Evolutionary conservation across 2,329 filamentous ascomycete species (phyloP), one percentile per base, ranked within the genome.

Genomic region (Colletotrichum tanaceti): DNA sequence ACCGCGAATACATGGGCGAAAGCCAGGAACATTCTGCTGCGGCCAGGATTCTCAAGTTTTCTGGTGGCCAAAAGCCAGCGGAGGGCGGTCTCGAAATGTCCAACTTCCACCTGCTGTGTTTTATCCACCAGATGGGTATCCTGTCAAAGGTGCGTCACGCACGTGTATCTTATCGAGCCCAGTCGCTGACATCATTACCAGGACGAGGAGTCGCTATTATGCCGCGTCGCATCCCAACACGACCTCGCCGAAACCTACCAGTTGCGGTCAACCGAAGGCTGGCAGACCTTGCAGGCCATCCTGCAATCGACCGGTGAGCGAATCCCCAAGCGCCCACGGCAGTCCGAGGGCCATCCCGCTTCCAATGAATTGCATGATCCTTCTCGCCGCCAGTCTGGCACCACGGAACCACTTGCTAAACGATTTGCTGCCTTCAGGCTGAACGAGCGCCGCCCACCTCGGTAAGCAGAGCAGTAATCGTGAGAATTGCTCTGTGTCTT

Each of bases 221-320:
- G 93, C 83, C 91, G 90, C 74, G 92, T 97, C 61, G 95, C 94
- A 28, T 91, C 90, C 50, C 88, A 89, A 69, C 92, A 95, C 77
- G 92, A 97, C 79, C 86, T 93, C 65, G 88, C 91, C 70, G 92
- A 97, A 74, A 91, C 90, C 70, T 90, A 93, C 77, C 91, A 96
- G 77, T 87, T 99, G 74, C 89, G 94, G 80, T 91, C 93, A 74
- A 94, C 92, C 74, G 87, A 91, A 77, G 96, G 96, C 76, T 99
- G 96, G 96, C 92, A 94, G 80, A 98, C 93, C 68, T 86, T 99
- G 77, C 87, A 95, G 82, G 91, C 92, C 80, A 97, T 99, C 79
- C 88, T 98, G 83, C 90, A 96, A 90, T 92, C 94, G 89, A 94
- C 93, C 87, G 93, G 94, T 97, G 94, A 97, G 92, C 91, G 91